Percentiles rank a stretch among this genome's conserved stretches.
phyloP scores from a whole-genome alignment of 2,329 filamentous ascomycete genomes.

The Colletotrichum sidae region DNA sequence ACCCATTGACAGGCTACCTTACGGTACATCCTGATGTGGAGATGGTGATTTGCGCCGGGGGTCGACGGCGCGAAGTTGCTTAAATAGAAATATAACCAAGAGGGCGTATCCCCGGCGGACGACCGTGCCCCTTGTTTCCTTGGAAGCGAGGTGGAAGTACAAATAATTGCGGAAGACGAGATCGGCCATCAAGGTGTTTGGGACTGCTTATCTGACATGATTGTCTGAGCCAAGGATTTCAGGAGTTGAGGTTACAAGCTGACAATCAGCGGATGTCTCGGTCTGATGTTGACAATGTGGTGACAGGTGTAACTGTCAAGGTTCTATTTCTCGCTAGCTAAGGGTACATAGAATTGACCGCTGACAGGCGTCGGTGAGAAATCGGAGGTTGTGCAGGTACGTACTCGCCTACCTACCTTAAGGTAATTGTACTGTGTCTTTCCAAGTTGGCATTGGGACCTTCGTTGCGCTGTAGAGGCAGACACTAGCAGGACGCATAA shows the following conservation, averaged over 20 bases:
- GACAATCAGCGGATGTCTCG: slow-evolving; percentile 9
- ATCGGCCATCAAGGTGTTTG: slow-evolving; percentile 20
- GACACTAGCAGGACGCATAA: not conserved
- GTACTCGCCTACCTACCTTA: too few species aligned
- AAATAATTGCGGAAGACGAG: not conserved
- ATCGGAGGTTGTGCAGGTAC: not conserved
- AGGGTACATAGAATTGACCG: not conserved
- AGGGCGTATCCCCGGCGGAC: too few species aligned
- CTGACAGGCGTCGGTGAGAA: slow-evolving; percentile 8
- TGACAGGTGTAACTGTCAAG: slow-evolving; percentile 9
- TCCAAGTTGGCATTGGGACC: not conserved
- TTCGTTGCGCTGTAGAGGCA: not conserved
- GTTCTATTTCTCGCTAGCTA: not conserved
- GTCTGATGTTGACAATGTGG: slow-evolving; percentile 24
- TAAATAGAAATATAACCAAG: slow-evolving; percentile 15
- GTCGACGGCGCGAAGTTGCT: slow-evolving; percentile 18
- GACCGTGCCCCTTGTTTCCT: slow-evolving; percentile 4
- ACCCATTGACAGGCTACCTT: not conserved
- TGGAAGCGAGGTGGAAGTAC: too few species aligned
- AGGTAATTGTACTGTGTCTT: too few species aligned
- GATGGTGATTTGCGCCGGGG: slow-evolving; percentile 36
- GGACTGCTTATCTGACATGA: slow-evolving; percentile 22
- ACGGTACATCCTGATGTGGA: slow-evolving; percentile 10
- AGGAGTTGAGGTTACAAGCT: not conserved
- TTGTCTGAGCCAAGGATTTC: not conserved